Conservation (phyloP, 192 early-diverging fungal genomes). For the Chytriomyces confervae region DNA sequence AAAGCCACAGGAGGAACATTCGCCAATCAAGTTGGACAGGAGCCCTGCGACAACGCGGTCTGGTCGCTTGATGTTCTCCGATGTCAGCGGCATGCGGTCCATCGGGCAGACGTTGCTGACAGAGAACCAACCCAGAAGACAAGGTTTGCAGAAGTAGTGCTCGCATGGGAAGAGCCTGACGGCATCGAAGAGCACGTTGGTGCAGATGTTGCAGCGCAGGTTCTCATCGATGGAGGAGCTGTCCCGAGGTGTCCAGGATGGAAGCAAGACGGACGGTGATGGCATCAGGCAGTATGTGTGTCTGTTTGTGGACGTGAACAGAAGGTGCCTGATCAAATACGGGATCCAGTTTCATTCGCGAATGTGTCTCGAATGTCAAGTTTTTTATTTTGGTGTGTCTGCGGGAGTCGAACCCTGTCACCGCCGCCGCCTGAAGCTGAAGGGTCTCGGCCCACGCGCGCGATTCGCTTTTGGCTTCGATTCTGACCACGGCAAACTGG, state of each 20-base stretch:
- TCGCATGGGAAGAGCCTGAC: conserved; percentile 11
- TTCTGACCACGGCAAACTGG: too few species aligned
- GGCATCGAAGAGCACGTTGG: not conserved
- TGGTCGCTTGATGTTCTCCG: not conserved
- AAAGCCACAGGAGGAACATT: not conserved
- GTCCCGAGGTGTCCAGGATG: not conserved
- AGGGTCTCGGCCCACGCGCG: too few species aligned
- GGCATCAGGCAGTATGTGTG: too few species aligned
- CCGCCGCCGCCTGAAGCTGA: too few species aligned
- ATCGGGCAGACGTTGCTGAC: conserved; percentile 6
- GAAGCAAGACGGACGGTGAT: not conserved
- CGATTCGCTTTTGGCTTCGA: too few species aligned
- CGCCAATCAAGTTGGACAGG: not conserved
- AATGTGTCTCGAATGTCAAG: too few species aligned
- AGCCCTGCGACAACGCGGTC: not conserved
- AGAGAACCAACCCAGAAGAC: not conserved
- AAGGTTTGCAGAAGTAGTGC: conserved; percentile 16
- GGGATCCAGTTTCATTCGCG: too few species aligned
- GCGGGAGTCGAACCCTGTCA: too few species aligned
- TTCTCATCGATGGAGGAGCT: not conserved
- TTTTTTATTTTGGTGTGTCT: too few species aligned
- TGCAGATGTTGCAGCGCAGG: conserved; percentile 13
- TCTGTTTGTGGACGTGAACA: too few species aligned
- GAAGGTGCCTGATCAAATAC: too few species aligned
- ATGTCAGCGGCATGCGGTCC: not conserved